Evolutionary conservation across 345 rosid genomes (phyloP).

Genomic region (Raphanus sativus): DNA sequence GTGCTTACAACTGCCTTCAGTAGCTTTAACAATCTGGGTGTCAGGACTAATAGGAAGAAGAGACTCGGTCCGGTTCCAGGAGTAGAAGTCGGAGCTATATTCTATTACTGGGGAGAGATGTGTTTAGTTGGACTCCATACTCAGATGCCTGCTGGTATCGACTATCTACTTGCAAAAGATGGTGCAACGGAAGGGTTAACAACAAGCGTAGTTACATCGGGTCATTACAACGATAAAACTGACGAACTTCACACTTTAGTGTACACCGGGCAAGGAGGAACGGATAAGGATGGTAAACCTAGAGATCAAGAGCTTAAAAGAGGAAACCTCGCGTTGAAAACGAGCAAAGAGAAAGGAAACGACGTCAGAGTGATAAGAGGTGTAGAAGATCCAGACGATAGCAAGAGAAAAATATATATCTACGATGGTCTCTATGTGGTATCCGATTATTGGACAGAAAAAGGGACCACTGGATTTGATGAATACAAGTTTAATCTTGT

Average conservation of each 20-base stretch:
- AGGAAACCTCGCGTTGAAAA: conserved; percentile 65
- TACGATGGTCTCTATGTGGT: conserved; percentile 63
- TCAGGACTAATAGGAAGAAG: not conserved
- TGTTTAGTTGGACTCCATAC: not conserved
- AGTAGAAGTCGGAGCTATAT: not conserved
- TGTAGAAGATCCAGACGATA: conserved; percentile 30
- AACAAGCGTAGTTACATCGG: conserved; percentile 55
- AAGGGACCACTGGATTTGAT: conserved; percentile 47
- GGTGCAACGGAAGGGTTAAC: not conserved
- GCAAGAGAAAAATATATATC: conserved; percentile 40
- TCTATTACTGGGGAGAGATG: not conserved
- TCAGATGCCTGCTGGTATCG: not conserved
- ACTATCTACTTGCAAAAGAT: not conserved
- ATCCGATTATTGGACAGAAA: conserved; percentile 50
- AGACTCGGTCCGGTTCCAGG: not conserved
- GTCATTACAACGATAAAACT: conserved; percentile 55
- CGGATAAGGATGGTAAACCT: conserved; percentile 21
- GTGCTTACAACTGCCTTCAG: not conserved
- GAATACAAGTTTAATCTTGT: conserved; percentile 53
- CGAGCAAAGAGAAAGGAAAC: conserved; percentile 46
- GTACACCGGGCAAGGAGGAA: conserved; percentile 66
- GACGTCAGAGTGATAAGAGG: conserved; percentile 74
- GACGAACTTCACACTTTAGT: conserved; percentile 49
- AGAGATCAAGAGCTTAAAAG: conserved; percentile 57
- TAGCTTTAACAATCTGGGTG: not conserved